Evolutionary conservation across 2,329 filamentous ascomycete species (phyloP).

Genomic region (Cordyceps cicadae): DNA sequence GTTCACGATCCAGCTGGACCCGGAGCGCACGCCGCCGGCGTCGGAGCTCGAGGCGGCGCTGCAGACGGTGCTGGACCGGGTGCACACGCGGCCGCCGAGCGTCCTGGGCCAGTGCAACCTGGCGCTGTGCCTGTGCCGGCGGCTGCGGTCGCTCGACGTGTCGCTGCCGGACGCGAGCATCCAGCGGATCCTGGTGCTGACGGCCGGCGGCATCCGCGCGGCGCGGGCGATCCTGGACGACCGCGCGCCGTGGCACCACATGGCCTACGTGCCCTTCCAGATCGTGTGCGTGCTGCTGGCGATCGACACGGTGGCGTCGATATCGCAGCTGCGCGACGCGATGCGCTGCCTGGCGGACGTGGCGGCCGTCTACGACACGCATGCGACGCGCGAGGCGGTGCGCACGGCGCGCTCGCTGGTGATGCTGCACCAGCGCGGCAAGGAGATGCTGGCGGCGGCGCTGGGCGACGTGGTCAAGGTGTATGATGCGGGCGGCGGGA

Average conservation of each 20-base stretch:
- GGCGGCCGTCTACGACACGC: slow-evolving; percentile 34
- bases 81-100: slow-evolving; percentile 33
- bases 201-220: slow-evolving; percentile 36
- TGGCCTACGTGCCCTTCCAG: slow-evolving; percentile 52
- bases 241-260: slow-evolving; percentile 48
- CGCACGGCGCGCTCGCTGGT: slow-evolving; percentile 47
- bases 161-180: slow-evolving; percentile 34
- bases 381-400: slow-evolving; percentile 43
- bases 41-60: slow-evolving; percentile 36
- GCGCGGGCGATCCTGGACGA: slow-evolving; percentile 37
- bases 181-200: slow-evolving; percentile 39
- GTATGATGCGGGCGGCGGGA: slow-evolving; percentile 21
- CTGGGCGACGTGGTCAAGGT: slow-evolving; percentile 31
- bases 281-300: slow-evolving; percentile 47
- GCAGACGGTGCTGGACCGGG: slow-evolving; percentile 29
- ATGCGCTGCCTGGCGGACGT: slow-evolving; percentile 39
- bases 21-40: slow-evolving; percentile 33
- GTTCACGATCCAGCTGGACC: slow-evolving; percentile 45
- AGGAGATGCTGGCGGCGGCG: slow-evolving; percentile 33
- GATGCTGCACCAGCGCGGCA: slow-evolving; percentile 41
- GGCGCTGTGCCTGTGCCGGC: slow-evolving; percentile 45
- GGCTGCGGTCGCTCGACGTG: slow-evolving; percentile 42
- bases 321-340: slow-evolving; percentile 40
- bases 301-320: slow-evolving; percentile 42
- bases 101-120: slow-evolving; percentile 46